Evolutionary conservation across 352 stramenopile genomes (phyloP).

Genomic region (Phytopythium montanum): DNA sequence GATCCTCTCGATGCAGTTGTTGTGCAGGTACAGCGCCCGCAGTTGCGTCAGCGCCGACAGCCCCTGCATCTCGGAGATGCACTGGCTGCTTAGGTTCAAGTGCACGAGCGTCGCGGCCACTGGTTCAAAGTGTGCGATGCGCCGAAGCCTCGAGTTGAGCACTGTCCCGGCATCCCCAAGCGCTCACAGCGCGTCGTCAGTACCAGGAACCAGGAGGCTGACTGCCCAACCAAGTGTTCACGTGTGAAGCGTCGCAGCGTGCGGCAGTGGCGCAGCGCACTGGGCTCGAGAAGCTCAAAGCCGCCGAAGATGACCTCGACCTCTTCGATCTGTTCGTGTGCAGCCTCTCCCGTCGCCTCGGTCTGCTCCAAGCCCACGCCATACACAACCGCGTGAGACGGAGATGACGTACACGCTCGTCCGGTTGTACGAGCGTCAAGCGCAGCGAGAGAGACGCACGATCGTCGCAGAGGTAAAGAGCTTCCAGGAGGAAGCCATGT

Average conservation of each 20-base stretch:
- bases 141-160: slow-evolving; percentile 67
- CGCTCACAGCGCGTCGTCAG: not conserved
- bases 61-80: slow-evolving; percentile 44
- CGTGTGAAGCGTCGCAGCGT: slow-evolving; percentile 53
- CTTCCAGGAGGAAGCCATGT: slow-evolving; percentile 17
- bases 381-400: not conserved
- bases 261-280: slow-evolving; percentile 41
- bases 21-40: slow-evolving; percentile 70
- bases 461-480: slow-evolving; percentile 34
- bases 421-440: not conserved
- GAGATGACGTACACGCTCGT: not conserved
- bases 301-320: slow-evolving; percentile 83
- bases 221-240: slow-evolving; percentile 5
- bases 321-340: slow-evolving; percentile 61
- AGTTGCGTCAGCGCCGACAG: slow-evolving; percentile 59
- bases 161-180: slow-evolving; percentile 20
- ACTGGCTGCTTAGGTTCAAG: slow-evolving; percentile 76
- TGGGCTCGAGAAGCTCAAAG: slow-evolving; percentile 40
- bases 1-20: slow-evolving; percentile 77
- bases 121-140: slow-evolving; percentile 42
- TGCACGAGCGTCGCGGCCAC: slow-evolving; percentile 67
- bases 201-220: not conserved
- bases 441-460: slow-evolving; percentile 17
- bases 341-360: slow-evolving; percentile 48
- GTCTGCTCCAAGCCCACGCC: slow-evolving; percentile 21